Evolutionary conservation across 345 rosid species (phyloP).

Genomic region (Pistacia integerrima): DNA sequence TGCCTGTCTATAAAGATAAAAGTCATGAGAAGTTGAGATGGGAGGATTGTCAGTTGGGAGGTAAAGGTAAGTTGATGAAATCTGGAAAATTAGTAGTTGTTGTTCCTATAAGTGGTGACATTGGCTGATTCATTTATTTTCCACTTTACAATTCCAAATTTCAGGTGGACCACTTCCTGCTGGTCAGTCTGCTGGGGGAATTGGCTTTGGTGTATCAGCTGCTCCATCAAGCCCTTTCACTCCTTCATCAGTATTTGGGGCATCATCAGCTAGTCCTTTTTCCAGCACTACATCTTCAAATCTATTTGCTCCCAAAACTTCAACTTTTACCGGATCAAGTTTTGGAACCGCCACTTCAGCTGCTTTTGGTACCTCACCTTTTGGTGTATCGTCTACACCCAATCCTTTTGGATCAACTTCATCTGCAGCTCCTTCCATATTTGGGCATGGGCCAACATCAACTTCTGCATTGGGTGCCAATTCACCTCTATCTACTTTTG

Average conservation of each 20-base stretch:
- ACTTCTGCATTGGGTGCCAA: constrained; percentile 47
- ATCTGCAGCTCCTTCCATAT: constrained; percentile 42
- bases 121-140: not conserved
- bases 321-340: constrained; percentile 39
- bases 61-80: constrained; percentile 63
- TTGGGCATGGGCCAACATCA: constrained; percentile 38
- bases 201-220: constrained; percentile 54
- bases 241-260: constrained; percentile 46
- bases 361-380: constrained; percentile 35
- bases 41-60: constrained; percentile 97
- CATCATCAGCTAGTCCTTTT: constrained; percentile 59
- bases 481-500: constrained; percentile 54
- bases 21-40: constrained; percentile 89
- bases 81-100: not conserved
- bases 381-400: constrained; percentile 41
- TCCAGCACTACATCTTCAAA: constrained; percentile 42
- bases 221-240: constrained; percentile 56
- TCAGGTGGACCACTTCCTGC: constrained; percentile 76
- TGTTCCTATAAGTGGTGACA: constrained; percentile 6
- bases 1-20: constrained; percentile 72
- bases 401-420: constrained; percentile 53
- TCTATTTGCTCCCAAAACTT: constrained; percentile 54
- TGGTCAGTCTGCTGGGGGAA: constrained; percentile 61
- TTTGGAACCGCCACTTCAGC: constrained; percentile 44
- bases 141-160: constrained; percentile 13